Conservation (phyloP, 192 early-diverging fungal species). For the Helicostylum pulchrum region DNA sequence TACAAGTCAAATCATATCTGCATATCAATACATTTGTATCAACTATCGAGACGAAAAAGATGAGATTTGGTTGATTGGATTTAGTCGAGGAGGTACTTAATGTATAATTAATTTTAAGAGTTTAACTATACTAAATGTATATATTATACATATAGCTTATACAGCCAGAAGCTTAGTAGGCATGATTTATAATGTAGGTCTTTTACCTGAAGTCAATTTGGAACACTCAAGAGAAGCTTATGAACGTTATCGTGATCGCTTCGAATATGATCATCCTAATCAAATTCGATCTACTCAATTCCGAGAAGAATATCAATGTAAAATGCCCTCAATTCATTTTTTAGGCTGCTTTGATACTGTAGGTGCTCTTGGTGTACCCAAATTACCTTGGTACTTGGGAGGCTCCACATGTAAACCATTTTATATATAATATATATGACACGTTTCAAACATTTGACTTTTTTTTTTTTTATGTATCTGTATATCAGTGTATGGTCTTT, state of each 20-base stretch:
- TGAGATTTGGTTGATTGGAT: slow-evolving; percentile 24
- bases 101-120: not conserved
- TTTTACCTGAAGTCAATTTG: slow-evolving; percentile 4
- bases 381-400: slow-evolving; percentile 21
- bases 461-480: not conserved
- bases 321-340: slow-evolving; percentile 17
- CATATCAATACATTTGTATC: slow-evolving; percentile 11
- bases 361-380: slow-evolving; percentile 16
- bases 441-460: not conserved
- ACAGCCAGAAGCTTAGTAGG: slow-evolving; percentile 21
- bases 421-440: not conserved
- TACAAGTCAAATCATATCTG: slow-evolving; percentile 14
- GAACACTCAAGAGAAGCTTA: slow-evolving; percentile 9
- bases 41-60: slow-evolving; percentile 13
- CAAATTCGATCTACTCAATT: not conserved
- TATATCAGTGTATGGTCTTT: slow-evolving; percentile 14
- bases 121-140: not conserved
- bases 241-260: slow-evolving; percentile 9
- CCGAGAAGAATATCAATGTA: not conserved
- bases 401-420: slow-evolving; percentile 12
- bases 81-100: slow-evolving; percentile 25
- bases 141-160: slow-evolving; percentile 10
- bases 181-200: slow-evolving; percentile 27
- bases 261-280: not conserved
- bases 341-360: slow-evolving; percentile 29